Evolutionary conservation across 1,139 yeast genomes (phyloP).

Genomic region (Hemisphaericaspora xylanilytica): DNA sequence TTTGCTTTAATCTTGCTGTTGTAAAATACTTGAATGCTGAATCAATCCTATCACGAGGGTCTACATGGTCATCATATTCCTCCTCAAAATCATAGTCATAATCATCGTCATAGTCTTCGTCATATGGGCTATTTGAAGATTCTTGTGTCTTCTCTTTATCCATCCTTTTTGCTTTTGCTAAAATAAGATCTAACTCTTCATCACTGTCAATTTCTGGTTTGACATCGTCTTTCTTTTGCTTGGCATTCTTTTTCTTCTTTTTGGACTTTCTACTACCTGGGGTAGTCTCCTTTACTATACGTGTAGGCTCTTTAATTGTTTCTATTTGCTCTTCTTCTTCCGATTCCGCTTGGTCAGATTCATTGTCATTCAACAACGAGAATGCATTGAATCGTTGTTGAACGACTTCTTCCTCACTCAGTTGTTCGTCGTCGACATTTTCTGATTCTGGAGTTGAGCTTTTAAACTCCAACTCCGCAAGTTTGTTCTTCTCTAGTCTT

Average conservation of each 20-base stretch:
- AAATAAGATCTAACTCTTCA: slow-evolving; percentile 41
- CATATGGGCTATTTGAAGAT: slow-evolving; percentile 21
- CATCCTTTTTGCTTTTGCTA: slow-evolving; percentile 33
- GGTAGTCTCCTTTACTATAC: background rate
- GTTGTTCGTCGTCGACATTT: slow-evolving; percentile 12
- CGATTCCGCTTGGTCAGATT: slow-evolving; percentile 29
- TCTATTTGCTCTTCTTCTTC: slow-evolving; percentile 18
- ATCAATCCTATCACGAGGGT: slow-evolving; percentile 41
- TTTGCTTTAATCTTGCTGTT: slow-evolving; percentile 34
- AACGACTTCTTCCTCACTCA: slow-evolving; percentile 9
- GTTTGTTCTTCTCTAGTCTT: slow-evolving; percentile 45
- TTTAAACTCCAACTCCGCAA: slow-evolving; percentile 20
- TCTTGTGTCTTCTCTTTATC: slow-evolving; percentile 20
- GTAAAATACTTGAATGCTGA: slow-evolving; percentile 48
- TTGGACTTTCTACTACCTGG: slow-evolving; percentile 6
- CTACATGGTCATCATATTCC: slow-evolving; percentile 30
- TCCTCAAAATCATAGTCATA: slow-evolving; percentile 29
- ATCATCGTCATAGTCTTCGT: slow-evolving; percentile 18
- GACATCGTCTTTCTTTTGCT: slow-evolving; percentile 20
- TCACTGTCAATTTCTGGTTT: slow-evolving; percentile 28
- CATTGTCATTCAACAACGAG: slow-evolving; percentile 49
- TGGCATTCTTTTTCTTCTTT: slow-evolving; percentile 18
- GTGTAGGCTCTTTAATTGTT: background rate
- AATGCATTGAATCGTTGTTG: slow-evolving; percentile 47
- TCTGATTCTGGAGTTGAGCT: slow-evolving; percentile 9